Evolutionary conservation across 1,284 basidiomycete species (phyloP).

Genomic region (Cutaneotrichosporon sp.): DNA sequence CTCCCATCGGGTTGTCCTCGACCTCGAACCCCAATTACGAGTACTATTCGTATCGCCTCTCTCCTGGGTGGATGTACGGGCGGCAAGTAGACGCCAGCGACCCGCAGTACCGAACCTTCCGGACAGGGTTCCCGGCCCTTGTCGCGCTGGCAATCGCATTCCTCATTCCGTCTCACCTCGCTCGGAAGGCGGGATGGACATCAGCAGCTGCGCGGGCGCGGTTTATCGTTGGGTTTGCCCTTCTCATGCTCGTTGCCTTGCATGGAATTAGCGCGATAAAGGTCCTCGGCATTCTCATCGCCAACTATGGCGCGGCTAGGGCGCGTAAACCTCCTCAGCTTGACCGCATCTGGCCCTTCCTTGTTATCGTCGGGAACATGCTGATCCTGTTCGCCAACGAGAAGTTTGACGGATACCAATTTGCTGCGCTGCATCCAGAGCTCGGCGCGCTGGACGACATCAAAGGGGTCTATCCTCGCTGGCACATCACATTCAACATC

Average conservation of each 20-base stretch:
- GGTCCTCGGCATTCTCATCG: slow-evolving; percentile 62
- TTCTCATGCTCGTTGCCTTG: slow-evolving; percentile 68
- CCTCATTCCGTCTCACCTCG: slow-evolving; percentile 38
- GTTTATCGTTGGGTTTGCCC: slow-evolving; percentile 56
- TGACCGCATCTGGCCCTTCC: slow-evolving; percentile 28
- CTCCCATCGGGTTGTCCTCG: slow-evolving; percentile 70
- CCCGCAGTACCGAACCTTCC: slow-evolving; percentile 74
- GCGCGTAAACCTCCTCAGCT: slow-evolving; percentile 33
- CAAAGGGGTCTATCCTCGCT: slow-evolving; percentile 69
- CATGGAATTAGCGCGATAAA: slow-evolving; percentile 84
- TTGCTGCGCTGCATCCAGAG: slow-evolving; percentile 56
- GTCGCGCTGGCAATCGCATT: slow-evolving; percentile 53
- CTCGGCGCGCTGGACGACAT: slow-evolving; percentile 59
- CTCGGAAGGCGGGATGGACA: background rate
- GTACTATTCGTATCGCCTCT: slow-evolving; percentile 59
- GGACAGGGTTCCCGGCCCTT: slow-evolving; percentile 65
- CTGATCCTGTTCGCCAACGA: slow-evolving; percentile 74
- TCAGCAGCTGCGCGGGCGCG: slow-evolving; percentile 11
- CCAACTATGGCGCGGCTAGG: slow-evolving; percentile 68
- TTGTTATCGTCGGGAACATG: slow-evolving; percentile 64
- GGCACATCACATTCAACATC: slow-evolving; percentile 95
- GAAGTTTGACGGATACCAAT: slow-evolving; percentile 68
- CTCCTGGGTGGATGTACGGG: slow-evolving; percentile 54
- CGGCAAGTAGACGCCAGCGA: slow-evolving; percentile 69
- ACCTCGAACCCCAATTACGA: slow-evolving; percentile 72